Conservation (phyloP, 208 protist species). For the Leishmania aethiopica region DNA sequence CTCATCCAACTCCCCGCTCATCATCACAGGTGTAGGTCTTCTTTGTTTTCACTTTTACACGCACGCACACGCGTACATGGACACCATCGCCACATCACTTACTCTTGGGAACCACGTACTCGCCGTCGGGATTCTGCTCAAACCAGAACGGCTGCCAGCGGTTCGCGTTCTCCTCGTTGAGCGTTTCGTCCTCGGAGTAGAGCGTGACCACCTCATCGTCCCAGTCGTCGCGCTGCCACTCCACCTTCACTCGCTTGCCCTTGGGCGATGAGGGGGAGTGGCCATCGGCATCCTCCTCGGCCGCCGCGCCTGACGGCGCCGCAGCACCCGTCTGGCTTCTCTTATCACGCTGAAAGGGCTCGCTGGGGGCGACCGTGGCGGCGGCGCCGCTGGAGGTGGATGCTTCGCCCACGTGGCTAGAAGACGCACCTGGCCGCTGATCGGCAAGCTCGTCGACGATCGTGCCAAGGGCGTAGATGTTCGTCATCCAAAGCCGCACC, state of each 20-base stretch:
- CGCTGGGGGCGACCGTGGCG: neutral
- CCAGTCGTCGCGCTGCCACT: conserved; percentile 89
- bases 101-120: conserved; percentile 36
- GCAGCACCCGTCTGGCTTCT: conserved; percentile 7
- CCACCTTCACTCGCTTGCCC: conserved; percentile 40
- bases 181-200: conserved; percentile 76
- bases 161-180: conserved; percentile 63
- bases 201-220: conserved; percentile 74
- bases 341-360: neutral
- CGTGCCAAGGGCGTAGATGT: conserved; percentile 80
- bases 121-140: conserved; percentile 35
- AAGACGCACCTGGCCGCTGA: conserved; percentile 1
- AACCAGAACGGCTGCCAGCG: conserved; percentile 90
- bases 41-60: neutral
- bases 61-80: neutral
- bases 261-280: neutral
- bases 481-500: conserved; percentile 88
- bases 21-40: neutral
- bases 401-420: neutral
- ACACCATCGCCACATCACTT: neutral
- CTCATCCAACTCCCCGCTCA: neutral
- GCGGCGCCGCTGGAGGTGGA: neutral
- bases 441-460: conserved; percentile 33
- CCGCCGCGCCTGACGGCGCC: conserved; percentile 10
- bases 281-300: neutral